Base-by-base conservation (phyloP, 2,329 filamentous ascomycete species). In the Lasiodiplodia gonubiensis region DNA sequence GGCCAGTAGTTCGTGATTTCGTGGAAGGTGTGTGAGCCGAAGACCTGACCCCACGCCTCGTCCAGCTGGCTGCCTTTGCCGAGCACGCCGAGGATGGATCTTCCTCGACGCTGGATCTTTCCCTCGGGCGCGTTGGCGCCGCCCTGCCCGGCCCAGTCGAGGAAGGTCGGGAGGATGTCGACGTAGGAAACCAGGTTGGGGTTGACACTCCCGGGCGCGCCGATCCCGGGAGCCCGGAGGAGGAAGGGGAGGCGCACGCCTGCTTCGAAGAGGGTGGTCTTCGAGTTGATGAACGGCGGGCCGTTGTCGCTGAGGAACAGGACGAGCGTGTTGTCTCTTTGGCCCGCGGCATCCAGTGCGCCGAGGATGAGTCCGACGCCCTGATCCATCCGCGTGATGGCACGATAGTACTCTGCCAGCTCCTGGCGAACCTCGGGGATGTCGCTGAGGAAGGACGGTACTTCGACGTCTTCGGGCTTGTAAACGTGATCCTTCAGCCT, bases 11-110 rank as follows among this genome's bases (percentile, higher is more conserved):
- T 84, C 6, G 78, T 79, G 2, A 82, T 74, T 68, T 85, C 83
- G 66, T 86, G 83, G 70, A 84, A 85, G 1, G 84, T 85, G 71
- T 86, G 83, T 0, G 82, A 84, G 18, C 84, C 83, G 68, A 82
- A 85, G 8, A 85, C 79, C 12, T 80, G 76, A n/a, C 72, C 21
- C 65, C 65, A 59, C 3, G 30, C 33, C 3, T 12, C n/a, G 18
- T 59, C 30, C n/a, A n/a, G n/a, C 35, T 16, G 16, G 7, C 10
- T 39, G 18, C 16, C 30, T 0, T 64, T 67, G 11, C 71, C 70
- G 5, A 81, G 67, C 11, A 83, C 76, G 0, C 76, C 74, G 2
- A 84, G 72, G 42, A 84, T 73, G 0, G 81, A 83, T 14, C 73
- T 71, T 1, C 81, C 82, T 0, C 68, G 54, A 4, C 54, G 54